Conservation (phyloP, 2,329 filamentous ascomycete species). For the Juglanconis sp. region DNA sequence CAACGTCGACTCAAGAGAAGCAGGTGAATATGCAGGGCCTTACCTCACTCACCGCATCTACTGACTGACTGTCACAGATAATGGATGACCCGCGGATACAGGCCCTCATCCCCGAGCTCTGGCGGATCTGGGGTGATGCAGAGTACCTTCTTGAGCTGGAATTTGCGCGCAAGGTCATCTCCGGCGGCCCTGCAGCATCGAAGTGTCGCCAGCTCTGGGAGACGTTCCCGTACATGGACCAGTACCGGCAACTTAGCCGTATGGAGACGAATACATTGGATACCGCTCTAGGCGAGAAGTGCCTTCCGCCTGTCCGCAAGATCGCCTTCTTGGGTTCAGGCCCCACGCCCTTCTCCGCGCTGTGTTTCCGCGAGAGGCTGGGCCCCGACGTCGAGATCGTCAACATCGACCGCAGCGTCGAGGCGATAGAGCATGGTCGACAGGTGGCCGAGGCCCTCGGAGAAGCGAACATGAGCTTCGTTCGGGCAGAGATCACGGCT, state of each 20-base stretch:
- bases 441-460: conserved; percentile 2
- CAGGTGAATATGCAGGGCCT: background rate
- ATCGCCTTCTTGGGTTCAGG: conserved; percentile 9
- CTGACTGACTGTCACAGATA: background rate
- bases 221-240: conserved; percentile 9
- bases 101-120: conserved; percentile 1
- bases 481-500: conserved; percentile 2
- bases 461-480: conserved; percentile 3
- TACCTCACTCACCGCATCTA: too few relatives aligned
- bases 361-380: conserved; percentile 11
- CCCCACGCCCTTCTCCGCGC: conserved; percentile 5
- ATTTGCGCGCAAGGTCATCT: conserved; percentile 11
- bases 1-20: conserved; percentile 1
- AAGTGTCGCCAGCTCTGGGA: background rate
- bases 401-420: conserved; percentile 11
- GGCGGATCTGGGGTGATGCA: conserved; percentile 8
- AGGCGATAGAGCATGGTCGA: conserved; percentile 7
- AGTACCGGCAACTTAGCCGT: conserved; percentile 9
- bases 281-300: conserved; percentile 1
- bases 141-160: conserved; percentile 14
- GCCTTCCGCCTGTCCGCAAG: conserved; percentile 4
- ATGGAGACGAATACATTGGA: conserved; percentile 11
- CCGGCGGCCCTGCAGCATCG: background rate
- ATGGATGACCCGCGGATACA: conserved; percentile 2
- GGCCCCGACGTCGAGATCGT: conserved; percentile 3